Evolutionary conservation across 371 early-diverging fungal genomes (phyloP), one percentile per base, ranked within the genome.

Genomic region (Mucor velutinosus): DNA sequence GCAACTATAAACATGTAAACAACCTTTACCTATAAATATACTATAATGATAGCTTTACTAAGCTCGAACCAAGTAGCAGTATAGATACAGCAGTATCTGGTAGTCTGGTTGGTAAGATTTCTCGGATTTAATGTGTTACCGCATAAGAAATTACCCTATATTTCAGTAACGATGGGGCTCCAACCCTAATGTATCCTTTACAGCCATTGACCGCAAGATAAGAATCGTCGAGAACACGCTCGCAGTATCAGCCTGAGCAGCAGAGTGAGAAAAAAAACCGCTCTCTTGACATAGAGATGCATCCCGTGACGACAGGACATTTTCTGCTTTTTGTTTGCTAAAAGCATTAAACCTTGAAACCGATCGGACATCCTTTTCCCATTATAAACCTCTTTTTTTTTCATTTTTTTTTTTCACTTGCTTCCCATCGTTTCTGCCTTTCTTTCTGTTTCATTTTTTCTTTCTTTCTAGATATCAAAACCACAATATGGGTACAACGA

Each of bases 401-500:
- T 27, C 45, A 56, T 66, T 56, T 30, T 15, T 53, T 39, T 64
- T 30, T 56, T 61, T 61, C 33, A 23, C 23, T 61, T n/a, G 23
- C 29, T 32, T 45, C 45, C 32, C 19, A 17, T 21, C 29, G 29
- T 12, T 45, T 23, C 37, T 35, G 2, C 7, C 19, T 25, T 41
- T 41, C 33, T 59, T 5, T 8, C 27, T 7, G 21, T 65, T 64
- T 45, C 32, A 10, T 30, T 8, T 23, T 66, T 29, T 43, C 43
- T 64, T 69, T 49, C 12, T 35, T 35, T 33, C 33, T 33, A 12
- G 12, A 35, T 63, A 63, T 30, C 14, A 32, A n/a, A 58, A 33
- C 45, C 0, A 62, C 12, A 45, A 0, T 23, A 72, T 72, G 73
- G 73, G 73, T 55, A 33, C 56, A 23, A 45, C 61, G 39, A 37